Evolutionary conservation across 78 protist genomes (phyloP).

Genomic region (Chrysochromulina tobinii): DNA sequence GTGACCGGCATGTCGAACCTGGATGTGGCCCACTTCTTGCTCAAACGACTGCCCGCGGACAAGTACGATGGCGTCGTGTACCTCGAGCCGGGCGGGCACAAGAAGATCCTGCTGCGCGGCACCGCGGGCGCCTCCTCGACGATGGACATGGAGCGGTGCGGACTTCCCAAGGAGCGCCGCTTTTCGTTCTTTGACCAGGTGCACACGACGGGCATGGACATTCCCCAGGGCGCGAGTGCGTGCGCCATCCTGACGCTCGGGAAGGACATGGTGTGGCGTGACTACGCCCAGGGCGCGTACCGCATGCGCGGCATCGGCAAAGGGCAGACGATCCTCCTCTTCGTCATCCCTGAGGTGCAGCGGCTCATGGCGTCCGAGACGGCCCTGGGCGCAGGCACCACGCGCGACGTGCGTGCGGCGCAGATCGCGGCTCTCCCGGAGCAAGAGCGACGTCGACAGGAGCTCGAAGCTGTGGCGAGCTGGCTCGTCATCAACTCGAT

Average conservation of each 20-base stretch:
- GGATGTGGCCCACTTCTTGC: slow-evolving; percentile 19
- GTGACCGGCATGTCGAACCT: slow-evolving; percentile 60
- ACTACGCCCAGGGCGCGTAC: slow-evolving; percentile 61
- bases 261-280: slow-evolving; percentile 65
- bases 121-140: too few species aligned
- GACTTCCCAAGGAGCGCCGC: slow-evolving; percentile 28
- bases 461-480: slow-evolving; percentile 33
- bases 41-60: neutral
- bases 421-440: neutral
- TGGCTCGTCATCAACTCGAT: slow-evolving; percentile 66
- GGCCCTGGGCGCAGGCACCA: neutral
- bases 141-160: slow-evolving; percentile 43
- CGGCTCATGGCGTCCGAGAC: neutral
- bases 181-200: slow-evolving; percentile 64
- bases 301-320: slow-evolving; percentile 69
- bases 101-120: neutral
- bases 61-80: neutral
- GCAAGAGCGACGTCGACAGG: neutral
- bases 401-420: neutral
- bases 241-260: slow-evolving; percentile 58
- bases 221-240: slow-evolving; percentile 41
- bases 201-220: slow-evolving; percentile 61
- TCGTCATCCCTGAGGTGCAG: slow-evolving; percentile 50
- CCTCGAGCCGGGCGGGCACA: slow-evolving; percentile 5
- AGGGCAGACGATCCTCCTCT: slow-evolving; percentile 51